Evolutionary conservation across 1,284 basidiomycete species (phyloP), one percentile per base, ranked within the genome.

Genomic region (Ustilago trichophora): DNA sequence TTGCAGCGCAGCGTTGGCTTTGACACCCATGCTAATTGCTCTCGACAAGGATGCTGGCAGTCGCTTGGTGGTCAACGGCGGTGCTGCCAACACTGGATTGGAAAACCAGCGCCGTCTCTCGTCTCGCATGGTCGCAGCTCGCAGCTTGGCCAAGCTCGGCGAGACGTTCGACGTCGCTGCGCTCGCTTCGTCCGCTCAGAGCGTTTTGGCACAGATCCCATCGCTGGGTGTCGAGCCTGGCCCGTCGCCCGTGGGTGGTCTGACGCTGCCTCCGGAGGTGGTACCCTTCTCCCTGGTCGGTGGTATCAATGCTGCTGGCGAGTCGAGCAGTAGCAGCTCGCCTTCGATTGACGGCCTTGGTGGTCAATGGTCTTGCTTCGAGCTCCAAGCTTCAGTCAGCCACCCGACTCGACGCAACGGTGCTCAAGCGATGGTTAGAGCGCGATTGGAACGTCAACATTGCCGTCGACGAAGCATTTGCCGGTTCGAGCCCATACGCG

Each of bases 11-110:
- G 77, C 95, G 31, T 82, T 93, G 18, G 88, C 89, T 0, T 89
- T 91, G 25, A 84, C 92, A 27, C 93, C 94, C 2, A 93, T 95
- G 89, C 82, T 98, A 32, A 79, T 92, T 26, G 88, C 90, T 0
- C 82, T 97, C 33, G 88, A 92, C 69, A 82, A 78, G 6, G 86
- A 87, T 31, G 85, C 86, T 2, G 80, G 81, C 6, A 65, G 83
- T 74, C 70, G 82, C 75, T 54, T 86, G 32, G 75, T 85, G 2
- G 58, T 60, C 24, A 48, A 71, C 31, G 68, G 62, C 12, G 49
- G 46, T 12, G 35, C 81, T 41, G 25, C 25, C 37, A 48, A 44
- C 31, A 55, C 64, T 3, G 59, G 51, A 7, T 40, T 66, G 13
- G 69, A 64, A 54, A 57, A 67, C 24, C 59, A 73, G 49, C 86